Percentiles rank a stretch among this genome's conserved stretches.
Evolutionary conservation across 1,139 yeast genomes (phyloP).

Genomic region (Magnusiomyces fungicola): DNA sequence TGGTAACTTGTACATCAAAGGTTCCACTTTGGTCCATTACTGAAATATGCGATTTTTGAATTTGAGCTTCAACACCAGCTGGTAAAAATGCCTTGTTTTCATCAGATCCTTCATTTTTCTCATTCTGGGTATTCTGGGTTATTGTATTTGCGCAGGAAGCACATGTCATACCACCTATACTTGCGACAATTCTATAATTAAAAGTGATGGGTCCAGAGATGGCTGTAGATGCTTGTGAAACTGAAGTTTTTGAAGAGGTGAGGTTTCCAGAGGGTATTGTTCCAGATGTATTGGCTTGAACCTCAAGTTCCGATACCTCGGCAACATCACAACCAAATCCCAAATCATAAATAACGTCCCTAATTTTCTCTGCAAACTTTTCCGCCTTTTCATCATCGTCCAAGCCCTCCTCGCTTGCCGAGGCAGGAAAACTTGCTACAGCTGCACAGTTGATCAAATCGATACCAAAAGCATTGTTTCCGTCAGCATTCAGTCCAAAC

Average conservation of each 20-base stretch:
- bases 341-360: slow-evolving; percentile 41
- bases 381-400: slow-evolving; percentile 23
- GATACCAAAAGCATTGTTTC: slow-evolving; percentile 27
- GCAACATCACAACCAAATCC: slow-evolving; percentile 54
- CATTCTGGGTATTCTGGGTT: slow-evolving; percentile 38
- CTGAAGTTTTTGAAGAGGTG: not conserved
- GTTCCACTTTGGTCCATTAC: slow-evolving; percentile 54
- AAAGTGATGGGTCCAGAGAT: too few species aligned
- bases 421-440: slow-evolving; percentile 29
- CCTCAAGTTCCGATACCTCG: slow-evolving; percentile 53
- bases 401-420: slow-evolving; percentile 26
- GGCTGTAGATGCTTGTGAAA: slow-evolving; percentile 23
- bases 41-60: slow-evolving; percentile 48
- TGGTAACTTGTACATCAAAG: slow-evolving; percentile 42
- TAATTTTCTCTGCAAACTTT: slow-evolving; percentile 44
- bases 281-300: too few species aligned
- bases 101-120: slow-evolving; percentile 57
- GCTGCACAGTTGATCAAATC: slow-evolving; percentile 33
- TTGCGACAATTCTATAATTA: slow-evolving; percentile 45
- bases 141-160: slow-evolving; percentile 62
- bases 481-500: not conserved
- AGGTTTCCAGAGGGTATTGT: slow-evolving; percentile 11
- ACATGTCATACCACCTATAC: slow-evolving; percentile 70
- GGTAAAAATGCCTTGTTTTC: too few species aligned
- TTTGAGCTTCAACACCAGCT: too few species aligned